Percentiles rank a stretch among this genome's conserved stretches.
phyloP scores from a whole-genome alignment of 2,329 filamentous ascomycete species.

The Knufia petricola region DNA sequence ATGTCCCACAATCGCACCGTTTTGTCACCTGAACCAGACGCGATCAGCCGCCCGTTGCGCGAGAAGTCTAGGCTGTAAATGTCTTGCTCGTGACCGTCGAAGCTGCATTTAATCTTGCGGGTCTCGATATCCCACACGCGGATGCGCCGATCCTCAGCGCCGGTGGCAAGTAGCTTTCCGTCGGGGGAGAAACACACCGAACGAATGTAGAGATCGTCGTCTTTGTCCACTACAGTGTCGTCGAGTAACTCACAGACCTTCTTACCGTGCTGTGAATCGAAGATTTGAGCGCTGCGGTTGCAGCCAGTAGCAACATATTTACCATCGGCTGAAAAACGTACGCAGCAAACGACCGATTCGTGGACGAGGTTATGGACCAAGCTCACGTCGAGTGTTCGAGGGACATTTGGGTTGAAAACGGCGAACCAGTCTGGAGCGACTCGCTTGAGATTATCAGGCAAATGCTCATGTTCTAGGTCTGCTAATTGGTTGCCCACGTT shows the following conservation, averaged over 20 bases:
- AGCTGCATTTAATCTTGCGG: conserved; percentile 79
- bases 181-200: conserved; percentile 99
- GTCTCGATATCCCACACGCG: conserved; percentile 89
- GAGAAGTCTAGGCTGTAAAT: conserved; percentile 97
- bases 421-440: conserved; percentile 89
- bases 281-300: conserved; percentile 98
- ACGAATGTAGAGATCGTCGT: conserved; percentile 89
- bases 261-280: conserved; percentile 77
- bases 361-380: conserved; percentile 87
- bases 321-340: conserved; percentile 90
- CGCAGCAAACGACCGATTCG: conserved; percentile 95
- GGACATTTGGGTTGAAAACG: conserved; percentile 88
- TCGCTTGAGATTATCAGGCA: conserved; percentile 81
- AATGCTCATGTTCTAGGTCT: conserved; percentile 75
- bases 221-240: conserved; percentile 65
- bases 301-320: conserved; percentile 94
- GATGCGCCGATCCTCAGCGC: conserved; percentile 95
- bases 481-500: conserved; percentile 62
- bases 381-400: conserved; percentile 83
- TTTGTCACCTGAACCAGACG: conserved; percentile 87
- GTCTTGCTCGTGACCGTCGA: conserved; percentile 95
- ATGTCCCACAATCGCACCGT: conserved; percentile 97
- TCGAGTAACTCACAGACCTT: conserved; percentile 88
- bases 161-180: conserved; percentile 85
- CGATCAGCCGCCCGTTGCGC: conserved; percentile 84